phyloP scores from a whole-genome alignment of 1,284 basidiomycete genomes.

The Meira nashicola region DNA sequence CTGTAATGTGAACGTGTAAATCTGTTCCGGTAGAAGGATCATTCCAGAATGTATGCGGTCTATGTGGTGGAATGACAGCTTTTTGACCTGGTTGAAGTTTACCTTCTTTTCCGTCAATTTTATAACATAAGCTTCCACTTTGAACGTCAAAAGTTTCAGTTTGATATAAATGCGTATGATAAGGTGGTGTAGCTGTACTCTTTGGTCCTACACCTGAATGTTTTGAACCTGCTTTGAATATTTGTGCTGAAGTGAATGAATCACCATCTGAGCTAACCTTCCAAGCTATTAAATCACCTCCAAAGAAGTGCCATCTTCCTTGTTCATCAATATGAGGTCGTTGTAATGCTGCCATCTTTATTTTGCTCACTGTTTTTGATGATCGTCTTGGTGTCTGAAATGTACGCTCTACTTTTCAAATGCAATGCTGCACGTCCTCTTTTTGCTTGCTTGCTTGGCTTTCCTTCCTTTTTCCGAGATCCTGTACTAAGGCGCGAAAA shows the following conservation, averaged over 20 bases:
- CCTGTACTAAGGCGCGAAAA: too few species aligned
- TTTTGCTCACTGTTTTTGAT: too few species aligned
- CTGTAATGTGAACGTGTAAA: slow-evolving; percentile 49
- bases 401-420: too few species aligned
- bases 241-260: slow-evolving; percentile 37
- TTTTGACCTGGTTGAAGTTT: slow-evolving; percentile 41
- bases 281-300: slow-evolving; percentile 29
- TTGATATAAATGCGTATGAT: slow-evolving; percentile 50
- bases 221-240: slow-evolving; percentile 41
- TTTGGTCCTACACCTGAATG: slow-evolving; percentile 41
- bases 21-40: slow-evolving; percentile 34
- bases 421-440: too few species aligned
- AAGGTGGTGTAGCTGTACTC: slow-evolving; percentile 49
- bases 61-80: slow-evolving; percentile 41
- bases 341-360: slow-evolving; percentile 4
- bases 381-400: too few species aligned
- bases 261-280: slow-evolving; percentile 16
- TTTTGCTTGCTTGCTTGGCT: too few species aligned
- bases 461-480: too few species aligned
- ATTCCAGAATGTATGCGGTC: slow-evolving; percentile 53
- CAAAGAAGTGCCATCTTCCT: slow-evolving; percentile 35
- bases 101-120: slow-evolving; percentile 49
- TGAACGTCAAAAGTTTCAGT: slow-evolving; percentile 47
- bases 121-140: slow-evolving; percentile 45
- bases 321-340: slow-evolving; percentile 25